Percentiles rank a stretch among this genome's conserved stretches.
Evolutionary conservation across 257 asterid species (phyloP).

Genomic region (Solanum corneliomulleri): DNA sequence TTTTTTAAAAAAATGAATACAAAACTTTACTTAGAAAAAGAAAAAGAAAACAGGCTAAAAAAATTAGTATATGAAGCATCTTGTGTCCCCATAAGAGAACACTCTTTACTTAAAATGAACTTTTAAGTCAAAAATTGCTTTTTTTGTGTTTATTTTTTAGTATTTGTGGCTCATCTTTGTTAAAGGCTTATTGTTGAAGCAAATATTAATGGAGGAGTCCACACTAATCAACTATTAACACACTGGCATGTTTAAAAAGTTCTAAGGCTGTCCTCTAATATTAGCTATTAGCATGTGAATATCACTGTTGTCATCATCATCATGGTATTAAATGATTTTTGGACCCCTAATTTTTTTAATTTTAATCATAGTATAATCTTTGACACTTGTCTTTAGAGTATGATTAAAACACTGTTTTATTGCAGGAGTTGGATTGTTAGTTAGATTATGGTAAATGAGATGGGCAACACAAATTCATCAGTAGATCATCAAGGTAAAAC

Average conservation of each 20-base stretch:
- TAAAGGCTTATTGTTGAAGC: conserved; percentile 45
- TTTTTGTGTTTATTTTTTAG: not conserved
- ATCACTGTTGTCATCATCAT: conserved; percentile 15
- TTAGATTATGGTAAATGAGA: conserved; percentile 27
- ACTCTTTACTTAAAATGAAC: conserved; percentile 9
- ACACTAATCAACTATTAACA: conserved; percentile 39
- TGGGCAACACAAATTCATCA: conserved; percentile 75
- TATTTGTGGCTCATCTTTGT: not conserved
- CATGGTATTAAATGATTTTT: conserved; percentile 14
- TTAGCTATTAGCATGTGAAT: conserved; percentile 26
- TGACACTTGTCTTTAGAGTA: not conserved
- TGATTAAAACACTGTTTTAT: conserved; percentile 3
- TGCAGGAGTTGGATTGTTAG: conserved; percentile 22
- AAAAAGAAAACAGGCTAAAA: not conserved
- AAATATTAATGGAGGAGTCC: conserved; percentile 18
- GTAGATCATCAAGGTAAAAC: conserved; percentile 43
- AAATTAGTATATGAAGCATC: not conserved
- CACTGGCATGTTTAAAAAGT: conserved; percentile 26
- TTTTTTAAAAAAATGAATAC: not conserved
- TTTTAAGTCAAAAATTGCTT: not conserved
- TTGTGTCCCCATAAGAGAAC: conserved; percentile 11
- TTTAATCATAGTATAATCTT: conserved; percentile 4
- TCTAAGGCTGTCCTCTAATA: conserved; percentile 20
- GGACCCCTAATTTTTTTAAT: not conserved
- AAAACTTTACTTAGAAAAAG: not conserved